Evolutionary conservation across 331 rosid genomes (phyloP).

Genomic region (Acacia pycnantha): DNA sequence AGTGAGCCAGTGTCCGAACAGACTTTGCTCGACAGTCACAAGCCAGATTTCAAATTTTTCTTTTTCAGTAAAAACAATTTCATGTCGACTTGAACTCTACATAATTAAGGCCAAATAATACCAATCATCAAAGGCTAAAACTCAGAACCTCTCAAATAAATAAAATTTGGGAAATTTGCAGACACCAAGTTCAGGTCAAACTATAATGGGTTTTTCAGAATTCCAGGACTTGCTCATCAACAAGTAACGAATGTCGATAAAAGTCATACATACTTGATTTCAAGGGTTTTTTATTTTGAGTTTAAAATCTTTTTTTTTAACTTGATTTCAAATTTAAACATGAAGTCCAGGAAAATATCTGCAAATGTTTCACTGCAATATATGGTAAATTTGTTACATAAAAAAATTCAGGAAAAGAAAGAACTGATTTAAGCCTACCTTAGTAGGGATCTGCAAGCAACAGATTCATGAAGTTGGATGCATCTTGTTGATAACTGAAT

Average conservation of each 20-base stretch:
- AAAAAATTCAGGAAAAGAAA: neutral
- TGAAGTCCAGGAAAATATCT: slow-evolving; percentile 1
- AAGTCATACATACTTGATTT: neutral
- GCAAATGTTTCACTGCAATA: neutral
- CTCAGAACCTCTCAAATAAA: neutral
- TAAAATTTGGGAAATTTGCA: neutral
- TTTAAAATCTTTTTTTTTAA: neutral
- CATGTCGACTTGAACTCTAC: neutral
- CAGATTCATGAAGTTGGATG: neutral
- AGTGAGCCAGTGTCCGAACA: neutral
- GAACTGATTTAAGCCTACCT: neutral
- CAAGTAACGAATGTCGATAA: neutral
- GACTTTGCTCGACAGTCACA: neutral
- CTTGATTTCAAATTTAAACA: neutral
- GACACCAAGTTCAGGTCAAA: neutral
- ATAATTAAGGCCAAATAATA: neutral
- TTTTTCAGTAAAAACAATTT: neutral
- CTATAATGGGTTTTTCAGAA: neutral
- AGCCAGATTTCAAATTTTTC: neutral
- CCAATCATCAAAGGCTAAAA: neutral
- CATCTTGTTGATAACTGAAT: neutral
- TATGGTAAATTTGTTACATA: neutral
- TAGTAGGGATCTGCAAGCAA: neutral
- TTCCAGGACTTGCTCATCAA: neutral
- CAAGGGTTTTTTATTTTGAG: neutral